Conservation (phyloP, 164 flowering plant genomes). For the Aristolochia contorta region DNA sequence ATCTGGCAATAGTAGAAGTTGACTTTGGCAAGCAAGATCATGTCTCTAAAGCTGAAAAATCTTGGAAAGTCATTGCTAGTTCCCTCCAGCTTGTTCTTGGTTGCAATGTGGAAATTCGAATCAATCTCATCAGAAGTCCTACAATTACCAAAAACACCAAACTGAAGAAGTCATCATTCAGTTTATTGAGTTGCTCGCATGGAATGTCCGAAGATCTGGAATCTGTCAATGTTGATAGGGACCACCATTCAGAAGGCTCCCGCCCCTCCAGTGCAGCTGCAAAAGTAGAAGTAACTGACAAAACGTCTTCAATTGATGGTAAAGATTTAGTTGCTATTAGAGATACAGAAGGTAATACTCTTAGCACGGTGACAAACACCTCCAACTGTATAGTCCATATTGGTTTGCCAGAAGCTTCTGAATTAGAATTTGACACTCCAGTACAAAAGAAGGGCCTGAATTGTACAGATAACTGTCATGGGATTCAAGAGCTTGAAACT, state of each 20-base stretch:
- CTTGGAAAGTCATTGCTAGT: constrained; percentile 75
- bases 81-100: constrained; percentile 64
- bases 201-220: constrained; percentile 27
- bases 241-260: constrained; percentile 28
- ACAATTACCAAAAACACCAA: constrained; percentile 23
- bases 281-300: constrained; percentile 20
- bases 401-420: constrained; percentile 12
- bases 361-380: constrained; percentile 25
- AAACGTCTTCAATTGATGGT: constrained; percentile 16
- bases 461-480: constrained; percentile 5
- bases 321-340: constrained; percentile 32
- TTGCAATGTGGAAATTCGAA: constrained; percentile 68
- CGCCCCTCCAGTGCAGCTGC: constrained; percentile 26
- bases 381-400: constrained; percentile 20
- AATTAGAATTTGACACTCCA: constrained; percentile 8
- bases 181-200: constrained; percentile 55
- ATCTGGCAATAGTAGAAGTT: constrained; percentile 64
- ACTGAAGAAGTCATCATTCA: constrained; percentile 35
- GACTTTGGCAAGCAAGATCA: constrained; percentile 49
- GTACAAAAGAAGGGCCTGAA: constrained; percentile 8
- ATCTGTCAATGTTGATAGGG: constrained; percentile 25
- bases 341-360: constrained; percentile 45
- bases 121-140: constrained; percentile 33
- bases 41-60: constrained; percentile 68
- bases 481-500: constrained; percentile 26